These are phyloP conservation scores for Rhizophora mangle DNA, from an alignment of 345 rosid genomes.

Conservation along the genomic window DNA sequence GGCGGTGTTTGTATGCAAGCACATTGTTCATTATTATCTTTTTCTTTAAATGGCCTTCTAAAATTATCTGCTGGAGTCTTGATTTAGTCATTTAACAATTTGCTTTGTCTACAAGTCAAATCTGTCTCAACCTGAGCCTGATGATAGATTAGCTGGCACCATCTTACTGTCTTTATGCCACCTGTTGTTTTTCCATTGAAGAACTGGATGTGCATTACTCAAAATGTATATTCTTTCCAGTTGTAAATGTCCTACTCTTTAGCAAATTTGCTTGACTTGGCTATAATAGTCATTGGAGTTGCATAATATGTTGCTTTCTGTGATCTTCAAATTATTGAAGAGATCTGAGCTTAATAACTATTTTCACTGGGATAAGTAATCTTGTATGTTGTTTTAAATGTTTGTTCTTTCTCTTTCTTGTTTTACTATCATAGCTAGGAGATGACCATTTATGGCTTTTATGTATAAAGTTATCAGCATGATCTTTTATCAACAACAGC, in stretches of 20 bases:
- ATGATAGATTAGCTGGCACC: not conserved
- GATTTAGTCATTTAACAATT: too few species aligned
- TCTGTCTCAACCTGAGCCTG: not conserved
- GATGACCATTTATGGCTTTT: too few species aligned
- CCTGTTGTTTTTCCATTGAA: not conserved
- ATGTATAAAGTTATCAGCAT: too few species aligned
- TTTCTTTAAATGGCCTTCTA: too few species aligned
- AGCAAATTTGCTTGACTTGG: constrained; percentile 3
- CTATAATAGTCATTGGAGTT: not conserved
- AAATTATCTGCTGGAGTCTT: too few species aligned
- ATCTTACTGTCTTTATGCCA: not conserved
- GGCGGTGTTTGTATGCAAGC: not conserved
- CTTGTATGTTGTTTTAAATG: not conserved
- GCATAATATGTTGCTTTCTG: not conserved
- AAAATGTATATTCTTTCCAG: not conserved
- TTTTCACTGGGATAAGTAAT: not conserved
- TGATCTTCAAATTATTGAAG: not conserved
- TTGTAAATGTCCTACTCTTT: not conserved
- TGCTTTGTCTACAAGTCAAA: not conserved
- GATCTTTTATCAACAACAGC: too few species aligned
- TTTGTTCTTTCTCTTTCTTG: not conserved
- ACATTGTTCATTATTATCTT: too few species aligned
- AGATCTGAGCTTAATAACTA: not conserved
- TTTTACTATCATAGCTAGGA: not conserved
- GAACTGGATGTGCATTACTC: not conserved